phyloP scores from a whole-genome alignment of 1,284 basidiomycete species.

The Trichosporon ovoides region DNA sequence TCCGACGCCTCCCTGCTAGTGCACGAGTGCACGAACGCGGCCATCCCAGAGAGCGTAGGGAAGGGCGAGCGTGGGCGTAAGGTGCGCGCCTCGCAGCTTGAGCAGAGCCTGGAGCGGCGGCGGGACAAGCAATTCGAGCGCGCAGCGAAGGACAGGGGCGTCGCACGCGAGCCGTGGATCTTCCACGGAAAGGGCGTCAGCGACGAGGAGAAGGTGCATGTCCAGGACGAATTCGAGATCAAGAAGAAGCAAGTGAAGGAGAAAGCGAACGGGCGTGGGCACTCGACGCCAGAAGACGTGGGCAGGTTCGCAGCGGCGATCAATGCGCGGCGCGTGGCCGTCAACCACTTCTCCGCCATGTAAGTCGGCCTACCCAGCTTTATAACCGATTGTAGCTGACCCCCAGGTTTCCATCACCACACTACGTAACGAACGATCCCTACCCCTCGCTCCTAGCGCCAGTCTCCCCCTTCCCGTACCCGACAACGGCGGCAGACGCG shows the following conservation, averaged over 20 bases:
- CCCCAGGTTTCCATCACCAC: conserved; percentile 30
- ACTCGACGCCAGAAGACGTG: conserved; percentile 77
- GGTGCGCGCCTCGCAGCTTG: conserved; percentile 34
- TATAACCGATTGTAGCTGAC: not conserved
- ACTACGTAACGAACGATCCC: conserved; percentile 28
- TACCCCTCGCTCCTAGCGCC: conserved; percentile 52
- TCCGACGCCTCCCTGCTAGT: conserved; percentile 40
- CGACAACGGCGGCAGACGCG: conserved; percentile 13
- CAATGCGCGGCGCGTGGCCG: conserved; percentile 60
- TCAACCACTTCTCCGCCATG: conserved; percentile 80
- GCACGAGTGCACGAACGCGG: conserved; percentile 81
- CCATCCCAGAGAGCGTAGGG: conserved; percentile 56
- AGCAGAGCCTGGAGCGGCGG: conserved; percentile 40
- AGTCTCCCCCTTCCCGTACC: conserved; percentile 43
- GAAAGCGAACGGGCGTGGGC: conserved; percentile 63
- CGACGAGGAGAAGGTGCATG: conserved; percentile 48
- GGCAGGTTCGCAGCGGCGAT: conserved; percentile 68
- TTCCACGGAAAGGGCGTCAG: conserved; percentile 13
- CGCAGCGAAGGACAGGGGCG: conserved; percentile 21
- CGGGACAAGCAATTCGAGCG: conserved; percentile 29
- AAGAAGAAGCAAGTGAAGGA: conserved; percentile 52
- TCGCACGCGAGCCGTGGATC: conserved; percentile 16
- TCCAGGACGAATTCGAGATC: conserved; percentile 46
- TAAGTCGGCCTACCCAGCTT: conserved; percentile 43
- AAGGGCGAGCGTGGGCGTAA: conserved; percentile 36